Evolutionary conservation across 441 rosid species (phyloP).

Genomic region (Bruguiera hainesii): DNA sequence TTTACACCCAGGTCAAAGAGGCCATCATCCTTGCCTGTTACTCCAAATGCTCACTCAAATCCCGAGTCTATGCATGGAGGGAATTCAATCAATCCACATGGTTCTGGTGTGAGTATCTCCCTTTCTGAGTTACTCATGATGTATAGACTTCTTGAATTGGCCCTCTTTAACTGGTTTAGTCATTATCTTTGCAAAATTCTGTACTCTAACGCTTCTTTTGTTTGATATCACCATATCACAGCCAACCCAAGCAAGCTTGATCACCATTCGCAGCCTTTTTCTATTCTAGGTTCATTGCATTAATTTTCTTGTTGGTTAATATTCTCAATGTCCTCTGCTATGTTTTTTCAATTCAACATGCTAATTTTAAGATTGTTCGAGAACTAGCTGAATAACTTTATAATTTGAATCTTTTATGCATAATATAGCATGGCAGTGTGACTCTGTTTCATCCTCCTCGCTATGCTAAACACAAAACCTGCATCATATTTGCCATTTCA

Average conservation of each 20-base stretch:
- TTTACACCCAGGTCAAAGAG: slow-evolving; percentile 51
- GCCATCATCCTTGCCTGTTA: slow-evolving; percentile 67
- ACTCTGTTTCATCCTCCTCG: neutral
- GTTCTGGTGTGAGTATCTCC: slow-evolving; percentile 35
- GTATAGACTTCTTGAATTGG: neutral
- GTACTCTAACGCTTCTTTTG: neutral
- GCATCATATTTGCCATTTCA: neutral
- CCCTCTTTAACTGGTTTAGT: neutral
- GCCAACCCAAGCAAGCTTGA: too few species aligned
- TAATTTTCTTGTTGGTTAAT: neutral
- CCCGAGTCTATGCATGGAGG: slow-evolving; percentile 84
- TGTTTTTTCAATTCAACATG: neutral
- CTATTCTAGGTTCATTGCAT: too few species aligned
- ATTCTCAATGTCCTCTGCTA: too few species aligned
- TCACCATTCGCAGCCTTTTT: too few species aligned
- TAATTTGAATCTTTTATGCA: neutral
- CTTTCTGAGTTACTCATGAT: neutral
- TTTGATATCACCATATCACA: neutral
- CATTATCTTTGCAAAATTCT: neutral
- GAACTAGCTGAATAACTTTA: neutral
- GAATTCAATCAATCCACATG: slow-evolving; percentile 33
- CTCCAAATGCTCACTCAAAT: slow-evolving; percentile 73
- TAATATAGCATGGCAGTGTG: neutral
- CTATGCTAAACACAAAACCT: neutral
- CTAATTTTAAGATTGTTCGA: neutral